Evolutionary conservation across 192 early-diverging fungal genomes (phyloP).

Genomic region (Thamnidium elegans): DNA sequence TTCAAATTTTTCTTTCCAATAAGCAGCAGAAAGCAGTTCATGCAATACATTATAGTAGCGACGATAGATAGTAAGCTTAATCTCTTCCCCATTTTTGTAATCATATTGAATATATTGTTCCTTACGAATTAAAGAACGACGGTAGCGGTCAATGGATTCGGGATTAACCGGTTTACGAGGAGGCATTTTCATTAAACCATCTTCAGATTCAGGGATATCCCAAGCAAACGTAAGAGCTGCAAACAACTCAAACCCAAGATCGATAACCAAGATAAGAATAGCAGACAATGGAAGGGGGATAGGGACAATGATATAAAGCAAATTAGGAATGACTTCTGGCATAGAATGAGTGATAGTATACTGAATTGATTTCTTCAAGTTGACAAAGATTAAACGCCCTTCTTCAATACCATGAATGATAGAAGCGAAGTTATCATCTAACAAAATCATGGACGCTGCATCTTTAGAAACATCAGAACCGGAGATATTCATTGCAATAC

Average conservation of each 20-base stretch:
- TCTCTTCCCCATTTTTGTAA: slow-evolving; percentile 47
- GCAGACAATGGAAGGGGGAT: slow-evolving; percentile 73
- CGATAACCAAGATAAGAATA: slow-evolving; percentile 86
- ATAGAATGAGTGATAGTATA: slow-evolving; percentile 92
- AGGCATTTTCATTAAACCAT: slow-evolving; percentile 81
- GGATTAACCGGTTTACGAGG: slow-evolving; percentile 88
- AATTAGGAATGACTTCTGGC: slow-evolving; percentile 84
- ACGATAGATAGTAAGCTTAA: slow-evolving; percentile 28
- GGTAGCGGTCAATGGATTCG: slow-evolving; percentile 69
- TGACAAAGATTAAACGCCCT: slow-evolving; percentile 92
- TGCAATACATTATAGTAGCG: slow-evolving; percentile 29
- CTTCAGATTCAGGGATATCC: slow-evolving; percentile 79
- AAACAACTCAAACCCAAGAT: slow-evolving; percentile 93
- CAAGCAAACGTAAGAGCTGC: slow-evolving; percentile 86
- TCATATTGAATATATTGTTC: slow-evolving; percentile 46
- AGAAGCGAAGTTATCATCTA: slow-evolving; percentile 98
- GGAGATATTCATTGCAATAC: slow-evolving; percentile 95
- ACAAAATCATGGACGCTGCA: slow-evolving; percentile 93
- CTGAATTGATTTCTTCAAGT: slow-evolving; percentile 92
- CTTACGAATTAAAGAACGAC: slow-evolving; percentile 49
- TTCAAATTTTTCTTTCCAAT: slow-evolving; percentile 66
- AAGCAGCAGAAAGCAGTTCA: slow-evolving; percentile 51
- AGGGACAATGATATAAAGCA: slow-evolving; percentile 84
- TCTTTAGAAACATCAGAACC: slow-evolving; percentile 97
- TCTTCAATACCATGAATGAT: slow-evolving; percentile 91